Conservation (phyloP, 2,329 filamentous ascomycete genomes). For the Scedosporium aurantiacum region DNA sequence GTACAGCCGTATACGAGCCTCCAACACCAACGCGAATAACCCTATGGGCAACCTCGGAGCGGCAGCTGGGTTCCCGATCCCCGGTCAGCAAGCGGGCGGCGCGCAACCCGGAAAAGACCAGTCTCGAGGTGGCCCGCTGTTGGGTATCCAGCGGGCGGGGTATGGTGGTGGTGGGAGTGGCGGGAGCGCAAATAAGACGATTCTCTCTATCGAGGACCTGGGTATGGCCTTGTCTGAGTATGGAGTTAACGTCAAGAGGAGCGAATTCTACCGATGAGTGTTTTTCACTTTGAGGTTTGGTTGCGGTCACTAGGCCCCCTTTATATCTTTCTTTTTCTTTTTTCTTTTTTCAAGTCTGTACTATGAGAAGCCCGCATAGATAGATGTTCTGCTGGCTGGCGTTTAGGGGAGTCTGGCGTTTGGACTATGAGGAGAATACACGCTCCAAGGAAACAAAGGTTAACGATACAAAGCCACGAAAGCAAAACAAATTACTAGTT, state of each 20-base stretch:
- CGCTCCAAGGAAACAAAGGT: background rate
- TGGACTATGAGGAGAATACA: background rate
- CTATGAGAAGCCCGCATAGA: background rate
- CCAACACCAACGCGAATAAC: constrained; percentile 76
- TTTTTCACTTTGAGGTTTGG: background rate
- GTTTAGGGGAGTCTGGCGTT: constrained; percentile 1
- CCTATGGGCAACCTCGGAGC: constrained; percentile 79
- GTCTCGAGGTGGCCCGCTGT: constrained; percentile 47
- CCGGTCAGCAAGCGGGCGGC: constrained; percentile 49
- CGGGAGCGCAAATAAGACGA: constrained; percentile 79
- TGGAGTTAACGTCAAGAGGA: constrained; percentile 92
- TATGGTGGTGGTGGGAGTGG: constrained; percentile 84
- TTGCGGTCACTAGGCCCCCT: too few species aligned
- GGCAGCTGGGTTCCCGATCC: constrained; percentile 56
- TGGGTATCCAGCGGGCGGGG: constrained; percentile 66
- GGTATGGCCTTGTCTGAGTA: constrained; percentile 98
- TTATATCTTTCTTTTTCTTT: background rate
- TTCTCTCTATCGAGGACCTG: constrained; percentile 96
- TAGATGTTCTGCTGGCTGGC: constrained; percentile 6
- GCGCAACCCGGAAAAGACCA: constrained; percentile 45
- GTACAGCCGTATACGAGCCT: constrained; percentile 91
- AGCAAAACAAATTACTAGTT: background rate
- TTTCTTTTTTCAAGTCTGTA: background rate
- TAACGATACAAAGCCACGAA: background rate
- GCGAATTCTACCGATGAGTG: constrained; percentile 79